Base-by-base conservation (phyloP, 345 rosid species). In the Brassica carinata region DNA sequence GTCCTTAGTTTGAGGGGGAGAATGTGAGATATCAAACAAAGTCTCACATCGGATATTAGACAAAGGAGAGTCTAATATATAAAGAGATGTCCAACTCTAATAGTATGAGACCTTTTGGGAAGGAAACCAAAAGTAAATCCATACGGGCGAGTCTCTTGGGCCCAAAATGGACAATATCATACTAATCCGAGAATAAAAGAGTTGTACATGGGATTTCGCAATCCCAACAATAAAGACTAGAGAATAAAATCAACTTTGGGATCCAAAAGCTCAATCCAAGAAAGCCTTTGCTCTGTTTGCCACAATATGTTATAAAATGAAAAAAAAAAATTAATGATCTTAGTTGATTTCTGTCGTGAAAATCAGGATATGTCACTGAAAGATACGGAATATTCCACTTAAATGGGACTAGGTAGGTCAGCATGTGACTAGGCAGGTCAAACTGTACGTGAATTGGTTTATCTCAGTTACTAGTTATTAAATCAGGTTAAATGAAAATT, bases 391-490 rank as follows among this genome's bases (percentile, higher is more conserved):
- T 61, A 61, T 48, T 14, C 64, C 19, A 62, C 64, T 69, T 48
- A 0, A 18, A 59, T 0, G 43, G 61, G 58, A 58, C 17, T 18
- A 57, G 1, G 59, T 11, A 40, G 14, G 73, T 38, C 53, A 77
- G 58, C 34, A 77, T 69, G 69, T 69, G 80, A 77, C 7, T 17
- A 69, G 34, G 27, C 64, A 77, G 4, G 19, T 69, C 51, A 61
- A 59, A 7, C 18, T 38, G 36, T 76, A 13, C 8, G 14, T 55
- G 15, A 64, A 64, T 15, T 19, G 17, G 43, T 26, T 34, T 57
- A 67, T 26, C 58, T 36, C 9, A 68, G 57, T 67, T 51, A n/a
- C 43, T 17, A 58, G 1, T 8, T 19, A 51, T 55, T 1, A 66
- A 18, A 30, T 18, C 38, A 33, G 18, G 15, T 64, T 5, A 43